Base-by-base conservation (phyloP, 306 rosid genomes). In the Corylus avellana region DNA sequence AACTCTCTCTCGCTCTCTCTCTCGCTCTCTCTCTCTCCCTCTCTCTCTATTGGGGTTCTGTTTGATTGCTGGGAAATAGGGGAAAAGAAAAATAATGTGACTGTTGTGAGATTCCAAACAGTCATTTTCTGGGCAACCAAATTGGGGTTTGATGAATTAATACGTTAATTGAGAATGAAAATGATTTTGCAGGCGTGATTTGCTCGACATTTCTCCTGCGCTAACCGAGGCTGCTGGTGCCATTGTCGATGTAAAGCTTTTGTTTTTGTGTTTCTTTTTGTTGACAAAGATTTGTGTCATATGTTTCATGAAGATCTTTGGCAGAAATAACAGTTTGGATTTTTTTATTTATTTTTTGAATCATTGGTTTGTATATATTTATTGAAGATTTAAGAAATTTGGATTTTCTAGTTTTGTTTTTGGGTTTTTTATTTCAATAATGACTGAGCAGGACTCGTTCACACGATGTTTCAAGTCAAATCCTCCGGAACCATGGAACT, bases 401-500 rank as follows among this genome's bases (percentile, higher is more conserved):
- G 20, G 25, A 61, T 70, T 75, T 42, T 42, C 46, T 42, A 5
- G 6, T 42, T 42, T 42, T 42, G 46, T 42, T 42, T 42, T 42
- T 6, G 2, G 4, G 48, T 2, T 12, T 7, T 72, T 8, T 25
- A 8, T 56, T 51, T 50, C 25, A 7, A 7, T 58, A 72, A 61
- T 78, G 59, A 57, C 75, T 82, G 85, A 32, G 72, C 77, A 95
- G 98, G 97, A 95, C 80, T 89, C 98, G 39, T 95, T 95, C 70
- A 95, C 98, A 5, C 80, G 98, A 81, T 95, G 98, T 85, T 95
- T 95, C 93, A 95, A 95, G 87, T 95, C 98, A 29, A 95, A 92
- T 86, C 86, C 98, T 66, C 97, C 97, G 20, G 98, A 95, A 87
- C 97, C 96, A 11, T 95, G 98, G 97, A 91, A 92, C 83, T 95